Conservation (phyloP, 306 rosid species). For the Prunus fruticosa region DNA sequence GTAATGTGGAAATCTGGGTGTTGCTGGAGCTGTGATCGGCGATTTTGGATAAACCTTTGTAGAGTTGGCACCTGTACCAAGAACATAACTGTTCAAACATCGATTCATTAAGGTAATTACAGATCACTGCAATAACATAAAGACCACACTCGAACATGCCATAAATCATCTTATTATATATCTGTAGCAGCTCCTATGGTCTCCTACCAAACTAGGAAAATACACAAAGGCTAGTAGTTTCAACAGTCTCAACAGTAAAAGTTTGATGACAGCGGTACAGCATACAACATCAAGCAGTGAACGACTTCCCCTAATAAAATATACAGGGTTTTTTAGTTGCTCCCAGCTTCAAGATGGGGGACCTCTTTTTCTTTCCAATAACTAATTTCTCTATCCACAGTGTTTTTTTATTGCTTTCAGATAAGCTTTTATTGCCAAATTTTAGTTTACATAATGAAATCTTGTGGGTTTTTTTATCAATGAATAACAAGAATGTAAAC, state of each 20-base stretch:
- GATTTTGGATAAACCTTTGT: slow-evolving; percentile 89
- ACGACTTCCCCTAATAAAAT: too few relatives aligned
- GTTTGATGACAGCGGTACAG: neutral
- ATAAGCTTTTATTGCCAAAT: too few relatives aligned
- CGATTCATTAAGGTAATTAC: neutral
- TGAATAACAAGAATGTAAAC: too few relatives aligned
- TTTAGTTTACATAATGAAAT: too few relatives aligned
- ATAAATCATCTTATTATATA: neutral
- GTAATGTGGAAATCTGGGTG: slow-evolving; percentile 97
- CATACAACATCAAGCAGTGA: neutral
- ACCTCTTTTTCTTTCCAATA: neutral
- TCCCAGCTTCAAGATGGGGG: neutral
- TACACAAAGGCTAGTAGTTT: neutral
- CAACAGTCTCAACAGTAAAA: neutral
- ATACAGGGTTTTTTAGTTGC: neutral
- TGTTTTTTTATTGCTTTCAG: neutral
- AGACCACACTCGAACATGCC: neutral
- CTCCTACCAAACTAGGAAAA: neutral
- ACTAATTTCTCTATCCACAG: neutral
- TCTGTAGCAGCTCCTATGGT: neutral
- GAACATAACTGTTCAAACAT: neutral
- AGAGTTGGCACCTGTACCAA: slow-evolving; percentile 81
- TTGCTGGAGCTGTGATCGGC: slow-evolving; percentile 85
- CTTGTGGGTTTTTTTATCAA: too few relatives aligned
- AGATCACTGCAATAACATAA: neutral